A percentile compares a stretch with the other conserved stretches of the same genome.
Conservation (phyloP, 1,284 basidiomycete genomes). For the Malassezia dermatis region DNA sequence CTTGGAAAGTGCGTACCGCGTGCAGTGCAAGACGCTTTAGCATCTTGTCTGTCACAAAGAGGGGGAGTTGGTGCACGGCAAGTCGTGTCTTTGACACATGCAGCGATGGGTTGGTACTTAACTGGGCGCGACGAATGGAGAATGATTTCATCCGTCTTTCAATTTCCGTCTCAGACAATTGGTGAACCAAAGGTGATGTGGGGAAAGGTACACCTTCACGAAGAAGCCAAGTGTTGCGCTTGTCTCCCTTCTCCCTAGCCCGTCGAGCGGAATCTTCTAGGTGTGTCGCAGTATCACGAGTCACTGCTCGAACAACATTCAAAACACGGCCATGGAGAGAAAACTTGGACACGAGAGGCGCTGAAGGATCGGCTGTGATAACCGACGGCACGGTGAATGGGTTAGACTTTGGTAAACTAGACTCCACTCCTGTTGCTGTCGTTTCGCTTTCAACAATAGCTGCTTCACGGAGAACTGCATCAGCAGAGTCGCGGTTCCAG, state of each 20-base stretch:
- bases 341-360: conserved; percentile 67
- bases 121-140: conserved; percentile 34
- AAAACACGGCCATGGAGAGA: conserved; percentile 87
- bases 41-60: conserved; percentile 77
- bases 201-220: conserved; percentile 59
- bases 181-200: conserved; percentile 24
- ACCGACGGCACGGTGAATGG: conserved; percentile 42
- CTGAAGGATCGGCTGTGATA: conserved; percentile 80
- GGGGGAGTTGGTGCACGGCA: conserved; percentile 80
- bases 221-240: conserved; percentile 88
- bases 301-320: conserved; percentile 80
- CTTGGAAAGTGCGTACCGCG: conserved; percentile 66
- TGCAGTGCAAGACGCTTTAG: conserved; percentile 78
- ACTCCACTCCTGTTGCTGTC: background rate
- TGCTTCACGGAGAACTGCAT: conserved; percentile 71
- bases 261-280: conserved; percentile 75
- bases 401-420: conserved; percentile 18
- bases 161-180: conserved; percentile 26
- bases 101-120: conserved; percentile 75
- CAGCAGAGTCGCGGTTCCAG: conserved; percentile 85
- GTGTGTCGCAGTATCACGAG: conserved; percentile 71
- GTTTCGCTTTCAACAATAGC: conserved; percentile 36
- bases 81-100: conserved; percentile 90
- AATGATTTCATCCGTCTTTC: conserved; percentile 38
- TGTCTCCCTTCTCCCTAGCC: conserved; percentile 74